Conservation (phyloP, 805 yeast species). For the Myxozyma neglecta region DNA sequence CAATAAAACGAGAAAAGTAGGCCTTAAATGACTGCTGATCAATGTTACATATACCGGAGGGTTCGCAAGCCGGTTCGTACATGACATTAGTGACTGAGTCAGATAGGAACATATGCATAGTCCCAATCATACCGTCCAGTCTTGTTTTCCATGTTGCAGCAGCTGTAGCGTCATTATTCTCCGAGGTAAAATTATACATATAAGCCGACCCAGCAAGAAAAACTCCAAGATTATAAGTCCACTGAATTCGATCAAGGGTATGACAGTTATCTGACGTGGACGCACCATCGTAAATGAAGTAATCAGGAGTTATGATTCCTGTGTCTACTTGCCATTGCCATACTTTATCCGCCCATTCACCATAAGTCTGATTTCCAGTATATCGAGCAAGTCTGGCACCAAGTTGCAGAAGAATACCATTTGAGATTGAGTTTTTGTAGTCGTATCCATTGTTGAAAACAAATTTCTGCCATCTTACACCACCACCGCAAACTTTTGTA, state of each 20-base stretch:
- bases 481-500: slow-evolving; percentile 60
- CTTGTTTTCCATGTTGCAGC: slow-evolving; percentile 54
- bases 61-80: slow-evolving; percentile 75
- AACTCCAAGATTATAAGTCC: slow-evolving; percentile 76
- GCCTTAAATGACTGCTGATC: slow-evolving; percentile 79
- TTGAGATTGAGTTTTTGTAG: slow-evolving; percentile 85
- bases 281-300: slow-evolving; percentile 72
- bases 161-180: slow-evolving; percentile 37
- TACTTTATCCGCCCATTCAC: slow-evolving; percentile 69
- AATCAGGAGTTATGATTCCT: slow-evolving; percentile 43
- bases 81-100: slow-evolving; percentile 47
- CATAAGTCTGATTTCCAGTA: slow-evolving; percentile 67
- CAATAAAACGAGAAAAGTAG: slow-evolving; percentile 63
- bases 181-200: slow-evolving; percentile 61
- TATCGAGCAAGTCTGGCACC: slow-evolving; percentile 83
- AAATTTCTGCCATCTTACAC: slow-evolving; percentile 90
- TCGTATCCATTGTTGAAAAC: slow-evolving; percentile 85
- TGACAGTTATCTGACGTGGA: slow-evolving; percentile 51
- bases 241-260: slow-evolving; percentile 53
- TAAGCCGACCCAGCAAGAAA: slow-evolving; percentile 69
- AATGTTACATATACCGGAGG: slow-evolving; percentile 55
- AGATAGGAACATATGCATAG: slow-evolving; percentile 51
- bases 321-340: slow-evolving; percentile 69
- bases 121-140: slow-evolving; percentile 50
- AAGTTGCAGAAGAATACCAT: slow-evolving; percentile 75